Evolutionary conservation across 192 early-diverging fungal genomes (phyloP).

Genomic region (Podila horticola): DNA sequence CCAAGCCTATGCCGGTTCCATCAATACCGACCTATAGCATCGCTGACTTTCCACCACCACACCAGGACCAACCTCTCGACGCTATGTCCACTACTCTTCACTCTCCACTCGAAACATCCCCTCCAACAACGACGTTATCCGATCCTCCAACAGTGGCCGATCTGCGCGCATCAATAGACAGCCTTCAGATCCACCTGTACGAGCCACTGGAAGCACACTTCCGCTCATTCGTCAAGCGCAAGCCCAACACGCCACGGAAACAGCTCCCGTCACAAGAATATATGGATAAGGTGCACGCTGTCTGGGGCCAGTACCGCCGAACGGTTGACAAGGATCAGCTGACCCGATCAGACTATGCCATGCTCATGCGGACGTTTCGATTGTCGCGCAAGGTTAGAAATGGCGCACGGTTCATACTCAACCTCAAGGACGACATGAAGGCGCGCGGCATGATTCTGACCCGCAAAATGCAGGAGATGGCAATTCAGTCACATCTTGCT

Average conservation of each 20-base stretch:
- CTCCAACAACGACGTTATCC: background rate
- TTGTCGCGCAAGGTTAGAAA: background rate
- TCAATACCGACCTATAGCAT: slow-evolving; percentile 10
- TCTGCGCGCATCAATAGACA: background rate
- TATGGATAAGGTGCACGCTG: background rate
- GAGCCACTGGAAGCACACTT: background rate
- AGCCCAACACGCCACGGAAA: background rate
- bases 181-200: background rate
- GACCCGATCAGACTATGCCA: slow-evolving; percentile 21
- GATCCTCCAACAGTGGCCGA: background rate
- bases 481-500: slow-evolving; percentile 22
- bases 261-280: background rate
- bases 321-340: background rate
- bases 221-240: background rate
- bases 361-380: slow-evolving; percentile 25
- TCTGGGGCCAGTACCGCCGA: background rate
- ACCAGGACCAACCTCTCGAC: too few relatives aligned
- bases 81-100: too few relatives aligned
- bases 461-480: slow-evolving; percentile 18
- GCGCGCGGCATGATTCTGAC: background rate
- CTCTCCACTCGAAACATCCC: too few relatives aligned
- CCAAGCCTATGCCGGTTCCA: slow-evolving; percentile 6
- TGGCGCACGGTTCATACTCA: slow-evolving; percentile 12
- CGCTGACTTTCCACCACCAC: slow-evolving; percentile 1
- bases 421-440: slow-evolving; percentile 3